Evolutionary conservation across 352 stramenopile genomes (phyloP), one percentile per base, ranked within the genome.

Genomic region (Phytophthora meadii): DNA sequence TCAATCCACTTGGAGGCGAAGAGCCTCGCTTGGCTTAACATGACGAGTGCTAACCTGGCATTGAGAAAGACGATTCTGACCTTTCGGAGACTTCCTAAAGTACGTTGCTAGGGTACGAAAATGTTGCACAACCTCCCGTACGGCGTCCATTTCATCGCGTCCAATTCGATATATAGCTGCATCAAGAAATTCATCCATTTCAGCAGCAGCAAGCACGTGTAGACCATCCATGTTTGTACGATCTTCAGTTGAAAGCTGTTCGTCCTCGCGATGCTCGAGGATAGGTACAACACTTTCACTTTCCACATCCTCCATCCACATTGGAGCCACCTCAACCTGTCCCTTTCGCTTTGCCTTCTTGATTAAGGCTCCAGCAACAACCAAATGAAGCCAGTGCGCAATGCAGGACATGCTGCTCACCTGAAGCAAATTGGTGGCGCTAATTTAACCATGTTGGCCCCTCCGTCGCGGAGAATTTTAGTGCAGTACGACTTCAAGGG

Each of bases 61-160:
- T 11, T 24, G 27, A 2, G 1, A 22, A 14, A 60, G 50, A 10
- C 58, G 49, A 42, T 60, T 37, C 9, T 61, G 25, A 1, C 37
- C 61, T 25, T 70, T 70, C 4, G 47, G 47, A 2, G 61, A 65
- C 14, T 65, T 70, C 46, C 54, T 37, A 10, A 70, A 70, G 36
- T 70, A 65, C 1, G 9, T 17, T 11, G 61, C 54, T 14, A 64
- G 30, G 12, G 61, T 64, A 0, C 48, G 61, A 32, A 65, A 70
- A 15, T 6, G 46, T 14, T 65, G 61, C 0, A 30, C 27, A 10
- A 65, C 34, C 10, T 10, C n/a, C 6, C 53, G 47, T 24, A 60
- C 53, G 2, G 40, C 27, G n/a, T 50, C 41, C 5, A 50, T 12
- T 10, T 70, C 42, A 42, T 55, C 54, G 0, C 46, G 45, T 10